Base-by-base conservation (phyloP, 2,329 filamentous ascomycete genomes). In the Cladosporium sp. region DNA sequence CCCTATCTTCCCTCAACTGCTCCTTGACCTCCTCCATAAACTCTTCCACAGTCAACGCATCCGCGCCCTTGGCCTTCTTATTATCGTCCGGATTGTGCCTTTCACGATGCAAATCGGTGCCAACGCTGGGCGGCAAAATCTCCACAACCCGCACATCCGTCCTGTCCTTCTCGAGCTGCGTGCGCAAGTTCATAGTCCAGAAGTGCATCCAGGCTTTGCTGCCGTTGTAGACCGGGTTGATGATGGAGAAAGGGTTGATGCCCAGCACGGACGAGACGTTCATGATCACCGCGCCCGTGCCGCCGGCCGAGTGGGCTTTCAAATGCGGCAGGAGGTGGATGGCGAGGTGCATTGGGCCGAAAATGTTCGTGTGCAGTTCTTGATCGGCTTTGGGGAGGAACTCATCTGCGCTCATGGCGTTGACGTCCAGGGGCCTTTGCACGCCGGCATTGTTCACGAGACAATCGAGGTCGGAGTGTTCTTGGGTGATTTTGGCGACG, bases 361-460 rank as follows among this genome's bases (percentile, higher is more conserved):
- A 69, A 54, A 82, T 73, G 53, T 82, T 81, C 62, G 79, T 81
- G 56, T 79, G 66, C 45, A 82, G 76, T 54, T 82, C 78, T 32
- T 78, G 66, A 53, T 82, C 78, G 0, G 77, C 78, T 49, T 76
- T 76, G 11, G 59, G 19, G 0, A 80, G 66, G 36, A 79, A 75
- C 22, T 74, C 69, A 16, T 51, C 57, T 11, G 53, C 49, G 7
- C 55, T 53, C 59, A 66, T 62, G 15, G 67, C 59, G 35, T 67
- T 69, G 1, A 78, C 67, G 13, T 76, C 62, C 1, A 83, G 69
- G 0, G 77, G 79, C 2, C 77, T 65, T 59, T 82, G 78, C 0
- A 82, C 75, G 2, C 78, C 78, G 0, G 78, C 78, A 49, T 83
- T 82, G 65, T 82, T 82, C 59, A 82, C 67, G 0, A 82, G 59